These are phyloP conservation scores for Coemansia brasiliensis DNA, from an alignment of 192 early-diverging fungal genomes.

Conservation along the genomic window DNA sequence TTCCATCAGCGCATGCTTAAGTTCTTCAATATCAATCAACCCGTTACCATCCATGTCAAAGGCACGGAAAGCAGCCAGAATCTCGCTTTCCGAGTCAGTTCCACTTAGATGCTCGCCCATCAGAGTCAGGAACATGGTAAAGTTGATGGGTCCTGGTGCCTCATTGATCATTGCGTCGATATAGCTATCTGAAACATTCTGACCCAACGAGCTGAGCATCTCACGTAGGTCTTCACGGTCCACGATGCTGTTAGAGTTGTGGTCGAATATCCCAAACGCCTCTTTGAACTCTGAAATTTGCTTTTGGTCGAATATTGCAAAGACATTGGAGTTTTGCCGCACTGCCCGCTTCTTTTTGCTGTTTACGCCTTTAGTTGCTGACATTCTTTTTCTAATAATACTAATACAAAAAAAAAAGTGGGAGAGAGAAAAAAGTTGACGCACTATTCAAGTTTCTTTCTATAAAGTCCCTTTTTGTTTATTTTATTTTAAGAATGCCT, in stretches of 20 bases:
- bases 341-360: conserved; percentile 84
- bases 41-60: conserved; percentile 89
- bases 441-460: no score
- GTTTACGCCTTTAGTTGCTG: conserved; percentile 42
- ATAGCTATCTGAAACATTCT: conserved; percentile 64
- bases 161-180: conserved; percentile 91
- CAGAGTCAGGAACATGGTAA: conserved; percentile 95
- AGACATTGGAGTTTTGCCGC: conserved; percentile 95
- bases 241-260: conserved; percentile 88
- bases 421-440: neutral
- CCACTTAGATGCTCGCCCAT: conserved; percentile 92
- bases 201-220: conserved; percentile 79
- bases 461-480: neutral
- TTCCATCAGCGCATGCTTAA: conserved; percentile 86
- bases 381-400: conserved; percentile 13
- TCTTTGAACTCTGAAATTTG: conserved; percentile 97
- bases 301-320: conserved; percentile 95
- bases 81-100: conserved; percentile 89
- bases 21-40: conserved; percentile 72
- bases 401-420: no score
- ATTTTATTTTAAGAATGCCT: neutral
- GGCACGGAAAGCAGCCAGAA: conserved; percentile 87
- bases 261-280: conserved; percentile 94
- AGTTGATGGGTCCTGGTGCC: conserved; percentile 88
- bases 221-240: conserved; percentile 92